A percentile compares a stretch with the other conserved stretches of the same genome.
These are phyloP conservation scores for Paraurostyla sp. DNA, from an alignment of 73 alveolate genomes.

Conservation along the genomic window DNA sequence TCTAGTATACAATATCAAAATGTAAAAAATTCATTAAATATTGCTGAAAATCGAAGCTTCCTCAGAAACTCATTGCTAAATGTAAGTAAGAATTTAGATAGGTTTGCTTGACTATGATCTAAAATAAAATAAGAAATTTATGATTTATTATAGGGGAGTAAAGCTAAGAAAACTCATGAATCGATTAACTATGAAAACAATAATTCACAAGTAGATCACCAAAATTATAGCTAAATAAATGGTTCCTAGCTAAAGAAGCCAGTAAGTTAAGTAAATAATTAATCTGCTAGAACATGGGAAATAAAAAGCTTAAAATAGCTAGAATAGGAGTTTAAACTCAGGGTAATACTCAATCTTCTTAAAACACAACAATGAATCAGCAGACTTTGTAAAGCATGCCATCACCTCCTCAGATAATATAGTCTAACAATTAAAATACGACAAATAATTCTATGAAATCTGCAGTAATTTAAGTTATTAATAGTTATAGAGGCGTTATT, in stretches of 20 bases:
- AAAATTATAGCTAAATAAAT: background rate
- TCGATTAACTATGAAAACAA: slow-evolving; percentile 25
- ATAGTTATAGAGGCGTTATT: slow-evolving; percentile 22
- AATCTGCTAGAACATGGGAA: background rate
- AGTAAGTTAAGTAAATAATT: background rate
- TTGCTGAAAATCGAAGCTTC: background rate
- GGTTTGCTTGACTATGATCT: background rate
- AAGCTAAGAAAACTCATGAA: slow-evolving; percentile 26
- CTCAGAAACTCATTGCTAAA: background rate
- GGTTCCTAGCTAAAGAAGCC: background rate
- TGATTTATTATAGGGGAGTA: slow-evolving; percentile 22
- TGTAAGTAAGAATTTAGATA: background rate
- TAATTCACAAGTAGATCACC: background rate
- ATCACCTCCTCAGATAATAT: background rate
- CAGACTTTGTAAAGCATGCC: background rate
- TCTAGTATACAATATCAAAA: background rate
- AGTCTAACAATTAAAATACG: background rate
- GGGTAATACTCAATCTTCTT: background rate
- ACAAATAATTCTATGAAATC: background rate
- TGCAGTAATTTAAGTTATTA: slow-evolving; percentile 1
- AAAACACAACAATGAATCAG: background rate
- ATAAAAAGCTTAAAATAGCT: background rate
- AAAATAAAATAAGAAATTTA: too few species aligned
- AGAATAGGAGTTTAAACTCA: background rate
- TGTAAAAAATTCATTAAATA: background rate